These are phyloP conservation scores for Marchantia polymorpha DNA, from an alignment of 225 moss, liverwort and hornwort species.

Conservation along the genomic window DNA sequence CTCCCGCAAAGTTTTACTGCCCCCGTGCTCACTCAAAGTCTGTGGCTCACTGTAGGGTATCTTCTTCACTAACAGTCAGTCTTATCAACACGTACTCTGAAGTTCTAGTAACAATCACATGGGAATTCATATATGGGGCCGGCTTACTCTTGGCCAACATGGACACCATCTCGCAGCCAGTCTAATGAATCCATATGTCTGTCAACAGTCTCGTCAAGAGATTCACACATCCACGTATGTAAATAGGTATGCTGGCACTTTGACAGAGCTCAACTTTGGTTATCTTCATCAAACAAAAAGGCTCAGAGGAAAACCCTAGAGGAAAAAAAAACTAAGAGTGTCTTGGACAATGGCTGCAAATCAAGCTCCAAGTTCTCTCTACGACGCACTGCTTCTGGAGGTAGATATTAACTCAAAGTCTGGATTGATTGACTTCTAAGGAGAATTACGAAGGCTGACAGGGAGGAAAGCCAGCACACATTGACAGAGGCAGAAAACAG, in stretches of 20 bases:
- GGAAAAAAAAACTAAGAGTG: not conserved
- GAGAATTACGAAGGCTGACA: not conserved
- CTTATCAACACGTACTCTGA: not conserved
- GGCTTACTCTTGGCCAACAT: slow-evolving; percentile 45
- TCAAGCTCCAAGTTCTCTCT: not conserved
- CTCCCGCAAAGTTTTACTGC: not conserved
- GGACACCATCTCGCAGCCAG: slow-evolving; percentile 39
- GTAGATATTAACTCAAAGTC: not conserved
- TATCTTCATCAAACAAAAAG: slow-evolving; percentile 9
- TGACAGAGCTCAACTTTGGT: not conserved
- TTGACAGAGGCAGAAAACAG: not conserved
- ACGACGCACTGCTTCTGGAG: not conserved
- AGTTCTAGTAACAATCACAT: slow-evolving; percentile 22
- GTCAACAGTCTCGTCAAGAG: slow-evolving; percentile 39
- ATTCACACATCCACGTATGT: slow-evolving; percentile 24
- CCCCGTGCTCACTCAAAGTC: not conserved
- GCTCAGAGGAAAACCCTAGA: not conserved
- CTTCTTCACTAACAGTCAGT: not conserved
- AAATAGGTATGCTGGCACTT: slow-evolving; percentile 10
- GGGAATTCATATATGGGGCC: slow-evolving; percentile 14
- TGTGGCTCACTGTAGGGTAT: not conserved
- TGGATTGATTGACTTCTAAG: not conserved
- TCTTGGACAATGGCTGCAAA: not conserved
- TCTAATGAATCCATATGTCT: slow-evolving; percentile 34
- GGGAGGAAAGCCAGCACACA: not conserved